A percentile compares a stretch with the other conserved stretches of the same genome.
Evolutionary conservation across 2,329 filamentous ascomycete species (phyloP).

Genomic region (Akanthomyces muscarius): DNA sequence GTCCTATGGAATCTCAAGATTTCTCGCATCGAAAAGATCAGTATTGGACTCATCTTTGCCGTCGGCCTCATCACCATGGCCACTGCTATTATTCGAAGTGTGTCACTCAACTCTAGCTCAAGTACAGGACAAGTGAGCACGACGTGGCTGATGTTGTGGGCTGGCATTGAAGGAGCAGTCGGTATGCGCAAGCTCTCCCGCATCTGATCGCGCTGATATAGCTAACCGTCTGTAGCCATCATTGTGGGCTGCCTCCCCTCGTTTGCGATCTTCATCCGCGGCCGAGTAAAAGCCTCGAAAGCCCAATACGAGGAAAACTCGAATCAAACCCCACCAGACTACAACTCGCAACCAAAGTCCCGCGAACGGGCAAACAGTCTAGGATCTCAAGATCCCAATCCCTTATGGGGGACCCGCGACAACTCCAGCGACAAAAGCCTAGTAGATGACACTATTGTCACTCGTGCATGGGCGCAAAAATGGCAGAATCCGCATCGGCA

Average conservation of each 20-base stretch:
- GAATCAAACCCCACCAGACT: constrained; percentile 12
- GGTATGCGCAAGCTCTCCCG: constrained; percentile 16
- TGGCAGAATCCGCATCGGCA: constrained; percentile 14
- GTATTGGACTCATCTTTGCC: constrained; percentile 20
- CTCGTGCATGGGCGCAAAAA: constrained; percentile 20
- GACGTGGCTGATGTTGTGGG: constrained; percentile 24
- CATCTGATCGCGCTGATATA: background rate
- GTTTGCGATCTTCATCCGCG: constrained; percentile 21
- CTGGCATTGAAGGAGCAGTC: constrained; percentile 21
- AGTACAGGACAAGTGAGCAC: constrained; percentile 21
- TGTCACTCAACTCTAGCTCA: constrained; percentile 17
- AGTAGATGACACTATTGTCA: constrained; percentile 15
- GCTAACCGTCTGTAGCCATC: constrained; percentile 17
- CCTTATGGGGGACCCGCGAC: constrained; percentile 15
- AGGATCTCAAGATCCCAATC: constrained; percentile 8
- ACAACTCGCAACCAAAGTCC: constrained; percentile 14
- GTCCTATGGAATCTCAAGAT: constrained; percentile 21
- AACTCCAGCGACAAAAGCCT: constrained; percentile 20
- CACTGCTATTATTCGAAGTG: constrained; percentile 22
- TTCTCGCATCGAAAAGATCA: constrained; percentile 20
- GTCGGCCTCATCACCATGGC: constrained; percentile 22
- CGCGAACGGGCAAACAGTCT: constrained; percentile 14
- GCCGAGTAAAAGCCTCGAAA: constrained; percentile 18
- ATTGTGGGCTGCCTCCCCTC: constrained; percentile 22
- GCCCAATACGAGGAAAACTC: constrained; percentile 13